Evolutionary conservation across 768 basidiomycete species (phyloP).

Genomic region (Amanita fuliginea): DNA sequence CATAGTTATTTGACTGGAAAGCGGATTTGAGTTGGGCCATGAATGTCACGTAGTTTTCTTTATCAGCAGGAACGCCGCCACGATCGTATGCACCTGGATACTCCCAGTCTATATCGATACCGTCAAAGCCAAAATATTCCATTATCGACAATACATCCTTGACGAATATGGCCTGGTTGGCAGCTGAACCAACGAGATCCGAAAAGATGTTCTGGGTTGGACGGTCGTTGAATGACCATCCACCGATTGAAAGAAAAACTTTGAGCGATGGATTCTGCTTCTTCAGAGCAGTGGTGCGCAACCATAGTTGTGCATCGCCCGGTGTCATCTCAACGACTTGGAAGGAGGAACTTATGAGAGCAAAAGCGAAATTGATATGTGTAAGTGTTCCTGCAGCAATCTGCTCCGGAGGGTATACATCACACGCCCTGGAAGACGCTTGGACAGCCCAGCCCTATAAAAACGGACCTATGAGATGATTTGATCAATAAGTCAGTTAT

Average conservation of each 20-base stretch:
- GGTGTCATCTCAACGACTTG: constrained; percentile 13
- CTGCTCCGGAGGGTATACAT: constrained; percentile 10
- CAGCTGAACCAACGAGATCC: constrained; percentile 11
- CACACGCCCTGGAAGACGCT: constrained; percentile 6
- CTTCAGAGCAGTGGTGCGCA: constrained; percentile 15
- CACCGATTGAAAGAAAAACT: constrained; percentile 16
- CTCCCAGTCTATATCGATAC: constrained; percentile 14
- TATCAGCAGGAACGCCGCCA: constrained; percentile 14
- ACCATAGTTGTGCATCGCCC: constrained; percentile 12
- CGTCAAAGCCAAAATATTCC: constrained; percentile 17
- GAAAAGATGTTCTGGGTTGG: constrained; percentile 16
- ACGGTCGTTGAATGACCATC: constrained; percentile 17
- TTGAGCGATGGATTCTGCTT: constrained; percentile 13
- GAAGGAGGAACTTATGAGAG: constrained; percentile 13
- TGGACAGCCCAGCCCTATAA: neutral
- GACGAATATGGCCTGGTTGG: constrained; percentile 13
- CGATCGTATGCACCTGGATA: constrained; percentile 17
- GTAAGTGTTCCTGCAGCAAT: constrained; percentile 15
- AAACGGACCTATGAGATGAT: neutral
- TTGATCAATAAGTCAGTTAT: neutral
- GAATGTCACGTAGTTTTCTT: constrained; percentile 14
- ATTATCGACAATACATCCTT: constrained; percentile 10
- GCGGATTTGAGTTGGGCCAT: constrained; percentile 13
- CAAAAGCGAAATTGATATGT: constrained; percentile 19
- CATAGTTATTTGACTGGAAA: constrained; percentile 12